Base-by-base conservation (phyloP, 192 early-diverging fungal species). In the Backusella mclennaniae region DNA sequence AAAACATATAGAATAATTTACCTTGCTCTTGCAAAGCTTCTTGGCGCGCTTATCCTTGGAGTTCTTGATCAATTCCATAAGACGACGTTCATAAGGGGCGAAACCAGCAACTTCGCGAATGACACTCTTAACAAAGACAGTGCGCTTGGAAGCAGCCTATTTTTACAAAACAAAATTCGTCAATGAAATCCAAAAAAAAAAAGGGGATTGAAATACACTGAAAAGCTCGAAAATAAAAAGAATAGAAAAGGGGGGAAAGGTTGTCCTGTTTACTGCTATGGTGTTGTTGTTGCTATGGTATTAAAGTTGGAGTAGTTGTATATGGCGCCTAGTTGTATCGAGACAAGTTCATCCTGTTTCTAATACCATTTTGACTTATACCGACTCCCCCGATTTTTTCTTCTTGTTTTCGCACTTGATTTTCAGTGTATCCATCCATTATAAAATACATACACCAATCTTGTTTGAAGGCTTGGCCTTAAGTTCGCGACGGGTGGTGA, bases 41-140 rank as follows among this genome's bases (percentile, higher is more conserved):
- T 95, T 92, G 73, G 98, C 98, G 84, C 98, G 95, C 96, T 99
- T 99, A 87, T 99, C 98, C 88, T 96, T 97, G 86, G 95, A 95
- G 94, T 98, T 98, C 93, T 96, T 97, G 84, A 99, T 88, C 93
- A 99, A 91, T 92, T 99, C 98, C 97, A 99, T 98, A 79, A 99
- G 93, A 87, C 98, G 93, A 79, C 93, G 93, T 89, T 99, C 98
- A 85, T 99, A 99, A 73, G 98, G 98, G 68, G 98, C 94, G 81
- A 93, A 99, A 70, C 98, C 98, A 83, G 89, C 91, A 41, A 99
- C 97, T 87, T 99, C 98, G 80, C 98, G 96, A 85, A 99, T 87
- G 80, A 99, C 82, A 81, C 92, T 92, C 82, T 94, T 93, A 72
- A 99, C 97, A 85, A 98, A 97, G 84, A 85, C 85, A 80, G 92